Evolutionary conservation across 2,329 filamentous ascomycete genomes (phyloP), one percentile per base, ranked within the genome.

Genomic region (Penicillium sp.): DNA sequence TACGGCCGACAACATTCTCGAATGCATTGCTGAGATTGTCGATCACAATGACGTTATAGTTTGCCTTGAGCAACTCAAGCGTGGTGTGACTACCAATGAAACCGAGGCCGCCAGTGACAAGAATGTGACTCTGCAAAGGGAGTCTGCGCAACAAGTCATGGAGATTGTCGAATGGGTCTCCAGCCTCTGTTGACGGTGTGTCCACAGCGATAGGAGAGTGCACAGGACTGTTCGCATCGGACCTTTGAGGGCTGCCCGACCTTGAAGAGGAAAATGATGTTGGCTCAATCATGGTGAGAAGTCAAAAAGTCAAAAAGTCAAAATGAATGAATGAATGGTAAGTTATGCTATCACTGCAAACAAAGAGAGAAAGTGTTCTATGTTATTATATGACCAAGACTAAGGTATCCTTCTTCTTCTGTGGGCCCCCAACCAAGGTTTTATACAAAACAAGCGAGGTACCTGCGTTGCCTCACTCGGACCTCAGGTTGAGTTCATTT

Each of bases 161-260:
- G 6, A 69, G 57, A 38, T 71, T 63, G 57, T 75, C 72, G 55
- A 75, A 75, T 40, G 75, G 60, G 26, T 72, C 62, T 24, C 71
- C 74, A 35, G 62, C 65, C 47, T 74, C 67, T 29, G 74, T 76
- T 43, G 64, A 68, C 22, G 74, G 74, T n/a, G 73, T 75, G 48
- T 67, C 61, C 40, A 63, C 52, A 33, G 54, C 58, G 24, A 39
- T 51, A 32, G 65, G 65, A 41, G 62, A 68, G 13, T 58, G 57
- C 47, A 56, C 56, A 28, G 64, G 64, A 52, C 65, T 67, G 53
- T 60, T 64, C 37, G 58, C 54, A 43, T 65, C 58, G 24, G 64
- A 67, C 39, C 52, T 61, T 39, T 52, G 59, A 45, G 55, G 60
- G 45, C 59, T 67, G 29, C 63, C 62, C 60, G 67, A 67, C 21